These are phyloP conservation scores for Flaveria brownii DNA, from an alignment of 129 eudicot species.

Conservation along the genomic window DNA sequence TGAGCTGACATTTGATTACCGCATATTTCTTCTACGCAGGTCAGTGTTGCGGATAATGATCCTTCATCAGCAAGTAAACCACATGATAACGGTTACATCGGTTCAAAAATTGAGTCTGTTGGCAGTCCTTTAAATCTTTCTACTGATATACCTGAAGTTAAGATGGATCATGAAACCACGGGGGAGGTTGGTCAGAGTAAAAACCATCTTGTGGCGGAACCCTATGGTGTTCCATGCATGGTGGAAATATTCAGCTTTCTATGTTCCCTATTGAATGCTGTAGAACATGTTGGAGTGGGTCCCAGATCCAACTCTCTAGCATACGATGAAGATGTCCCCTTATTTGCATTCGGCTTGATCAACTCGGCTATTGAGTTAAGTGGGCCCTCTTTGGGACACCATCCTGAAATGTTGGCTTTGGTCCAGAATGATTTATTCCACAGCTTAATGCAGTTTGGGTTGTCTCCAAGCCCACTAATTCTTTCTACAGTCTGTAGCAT, in stretches of 20 bases:
- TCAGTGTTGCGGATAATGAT: slow-evolving; percentile 34
- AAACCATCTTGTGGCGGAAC: slow-evolving; percentile 47
- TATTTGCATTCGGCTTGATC: slow-evolving; percentile 74
- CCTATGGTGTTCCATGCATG: slow-evolving; percentile 78
- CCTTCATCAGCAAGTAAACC: slow-evolving; percentile 31
- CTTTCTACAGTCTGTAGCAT: slow-evolving; percentile 82
- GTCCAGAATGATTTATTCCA: slow-evolving; percentile 71
- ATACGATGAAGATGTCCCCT: slow-evolving; percentile 81
- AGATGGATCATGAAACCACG: slow-evolving; percentile 37
- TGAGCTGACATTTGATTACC: slow-evolving; percentile 13
- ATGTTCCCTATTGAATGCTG: slow-evolving; percentile 70
- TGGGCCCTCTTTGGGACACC: slow-evolving; percentile 58
- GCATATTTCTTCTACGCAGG: slow-evolving; percentile 37
- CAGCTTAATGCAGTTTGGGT: slow-evolving; percentile 72
- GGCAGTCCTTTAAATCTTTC: slow-evolving; percentile 38
- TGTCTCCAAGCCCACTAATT: slow-evolving; percentile 73
- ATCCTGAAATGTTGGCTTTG: slow-evolving; percentile 61
- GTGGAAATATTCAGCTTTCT: slow-evolving; percentile 74
- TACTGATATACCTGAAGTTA: slow-evolving; percentile 36
- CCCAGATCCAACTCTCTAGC: slow-evolving; percentile 65
- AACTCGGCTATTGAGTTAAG: slow-evolving; percentile 83
- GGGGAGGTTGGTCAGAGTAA: slow-evolving; percentile 36
- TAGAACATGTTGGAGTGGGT: slow-evolving; percentile 50
- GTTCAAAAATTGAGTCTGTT: slow-evolving; percentile 37
- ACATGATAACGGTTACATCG: slow-evolving; percentile 43